Percentiles rank a stretch among this genome's conserved stretches.
These are phyloP conservation scores for Candida morakotiae DNA, from an alignment of 805 yeast species.

Conservation along the genomic window DNA sequence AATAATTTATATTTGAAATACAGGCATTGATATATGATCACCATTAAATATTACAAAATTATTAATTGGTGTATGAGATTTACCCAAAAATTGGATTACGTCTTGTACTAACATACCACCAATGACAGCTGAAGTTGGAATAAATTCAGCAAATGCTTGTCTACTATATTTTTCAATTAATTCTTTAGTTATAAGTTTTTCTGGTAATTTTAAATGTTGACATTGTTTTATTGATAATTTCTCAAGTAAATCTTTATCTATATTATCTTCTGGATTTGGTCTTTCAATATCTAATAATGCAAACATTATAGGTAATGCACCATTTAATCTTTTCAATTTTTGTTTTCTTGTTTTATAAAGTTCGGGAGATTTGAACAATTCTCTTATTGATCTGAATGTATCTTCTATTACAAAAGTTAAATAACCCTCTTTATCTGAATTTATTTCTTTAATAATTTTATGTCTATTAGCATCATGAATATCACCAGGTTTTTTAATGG, in stretches of 20 bases:
- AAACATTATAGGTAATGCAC: constrained; percentile 55
- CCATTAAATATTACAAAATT: constrained; percentile 80
- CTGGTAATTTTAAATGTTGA: constrained; percentile 21
- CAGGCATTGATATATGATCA: constrained; percentile 66
- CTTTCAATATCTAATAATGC: constrained; percentile 49
- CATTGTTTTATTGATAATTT: constrained; percentile 26
- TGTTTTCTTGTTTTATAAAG: constrained; percentile 37
- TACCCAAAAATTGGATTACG: constrained; percentile 74
- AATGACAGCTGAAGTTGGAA: constrained; percentile 80
- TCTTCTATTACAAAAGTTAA: constrained; percentile 38
- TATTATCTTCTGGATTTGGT: constrained; percentile 19
- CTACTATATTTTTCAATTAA: constrained; percentile 36
- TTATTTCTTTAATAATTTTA: constrained; percentile 16
- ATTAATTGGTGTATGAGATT: constrained; percentile 75
- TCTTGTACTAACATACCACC: constrained; percentile 94
- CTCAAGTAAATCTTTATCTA: constrained; percentile 26
- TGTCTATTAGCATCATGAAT: neutral
- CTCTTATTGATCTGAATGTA: constrained; percentile 30
- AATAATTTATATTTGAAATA: constrained; percentile 29
- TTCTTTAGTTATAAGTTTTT: constrained; percentile 39
- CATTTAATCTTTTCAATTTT: constrained; percentile 48
- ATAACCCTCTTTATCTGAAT: constrained; percentile 36
- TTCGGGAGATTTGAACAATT: constrained; percentile 30
- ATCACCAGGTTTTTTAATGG: neutral
- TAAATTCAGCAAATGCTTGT: constrained; percentile 61